These are phyloP conservation scores for Lachnellula suecica DNA, from an alignment of 2,329 filamentous ascomycete species.

Conservation along the genomic window DNA sequence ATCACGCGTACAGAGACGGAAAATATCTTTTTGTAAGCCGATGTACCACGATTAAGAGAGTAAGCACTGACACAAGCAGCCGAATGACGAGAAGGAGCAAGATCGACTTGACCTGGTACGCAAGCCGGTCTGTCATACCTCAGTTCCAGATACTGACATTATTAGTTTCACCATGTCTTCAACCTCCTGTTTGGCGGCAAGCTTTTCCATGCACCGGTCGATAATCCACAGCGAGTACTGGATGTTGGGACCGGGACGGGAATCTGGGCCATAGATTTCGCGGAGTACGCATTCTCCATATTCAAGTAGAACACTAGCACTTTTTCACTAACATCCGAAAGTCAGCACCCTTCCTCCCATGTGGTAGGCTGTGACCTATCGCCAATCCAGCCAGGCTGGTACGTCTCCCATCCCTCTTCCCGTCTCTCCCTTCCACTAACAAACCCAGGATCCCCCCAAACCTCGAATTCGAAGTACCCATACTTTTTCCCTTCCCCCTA, in stretches of 20 bases:
- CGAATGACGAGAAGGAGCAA: slow-evolving; percentile 26
- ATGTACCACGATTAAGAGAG: not conserved
- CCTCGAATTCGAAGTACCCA: slow-evolving; percentile 28
- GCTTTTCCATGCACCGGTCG: slow-evolving; percentile 25
- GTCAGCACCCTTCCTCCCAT: slow-evolving; percentile 20
- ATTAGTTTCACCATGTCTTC: slow-evolving; percentile 25
- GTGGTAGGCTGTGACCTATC: slow-evolving; percentile 27
- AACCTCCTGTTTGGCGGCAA: slow-evolving; percentile 22
- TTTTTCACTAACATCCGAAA: slow-evolving; percentile 1
- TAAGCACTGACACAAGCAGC: slow-evolving; percentile 5
- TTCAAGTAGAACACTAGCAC: no score
- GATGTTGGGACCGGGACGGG: slow-evolving; percentile 22
- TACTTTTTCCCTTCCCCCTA: not conserved
- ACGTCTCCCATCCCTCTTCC: not conserved
- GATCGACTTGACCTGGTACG: slow-evolving; percentile 27
- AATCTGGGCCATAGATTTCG: slow-evolving; percentile 22
- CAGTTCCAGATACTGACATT: slow-evolving; percentile 14
- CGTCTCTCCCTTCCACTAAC: not conserved
- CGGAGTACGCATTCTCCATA: no score
- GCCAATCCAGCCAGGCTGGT: slow-evolving; percentile 28
- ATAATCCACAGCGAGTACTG: slow-evolving; percentile 26
- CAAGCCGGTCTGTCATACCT: not conserved
- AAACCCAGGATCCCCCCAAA: slow-evolving; percentile 25
- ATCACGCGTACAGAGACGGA: slow-evolving; percentile 23
- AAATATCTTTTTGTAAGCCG: slow-evolving; percentile 20